Conservation (phyloP, 2,329 filamentous ascomycete species). For the Alternaria incomplexa region DNA sequence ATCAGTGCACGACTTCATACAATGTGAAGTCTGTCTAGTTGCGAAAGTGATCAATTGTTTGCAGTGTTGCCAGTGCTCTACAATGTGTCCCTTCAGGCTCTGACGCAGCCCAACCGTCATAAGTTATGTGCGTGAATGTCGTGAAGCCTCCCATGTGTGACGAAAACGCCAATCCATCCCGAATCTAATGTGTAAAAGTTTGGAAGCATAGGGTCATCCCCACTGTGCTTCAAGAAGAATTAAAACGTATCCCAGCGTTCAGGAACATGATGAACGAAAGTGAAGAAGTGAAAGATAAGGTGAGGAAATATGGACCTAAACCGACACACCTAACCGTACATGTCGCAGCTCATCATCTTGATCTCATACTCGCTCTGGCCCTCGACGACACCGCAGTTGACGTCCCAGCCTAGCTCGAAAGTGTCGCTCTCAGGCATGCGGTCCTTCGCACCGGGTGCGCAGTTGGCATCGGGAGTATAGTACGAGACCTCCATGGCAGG, state of each 20-base stretch:
- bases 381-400: conserved; percentile 42
- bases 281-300: conserved; percentile 1
- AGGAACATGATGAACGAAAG: conserved; percentile 16
- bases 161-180: neutral
- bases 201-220: neutral
- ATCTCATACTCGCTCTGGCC: conserved; percentile 56
- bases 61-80: neutral
- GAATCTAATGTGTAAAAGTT: neutral
- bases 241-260: conserved; percentile 9
- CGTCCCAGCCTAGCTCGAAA: conserved; percentile 53
- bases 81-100: neutral
- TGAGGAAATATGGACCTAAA: conserved; percentile 4
- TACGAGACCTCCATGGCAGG: conserved; percentile 53
- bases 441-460: conserved; percentile 41
- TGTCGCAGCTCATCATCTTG: conserved; percentile 43
- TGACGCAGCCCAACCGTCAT: neutral
- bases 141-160: neutral
- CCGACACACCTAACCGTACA: conserved; percentile 21
- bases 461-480: conserved; percentile 47
- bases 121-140: neutral
- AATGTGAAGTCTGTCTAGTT: neutral
- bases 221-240: neutral
- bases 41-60: conserved; percentile 2
- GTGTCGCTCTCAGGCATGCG: conserved; percentile 28
- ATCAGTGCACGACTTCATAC: neutral